Conservation (phyloP, 257 asterid species). For the Solanum megistacrolobum region DNA sequence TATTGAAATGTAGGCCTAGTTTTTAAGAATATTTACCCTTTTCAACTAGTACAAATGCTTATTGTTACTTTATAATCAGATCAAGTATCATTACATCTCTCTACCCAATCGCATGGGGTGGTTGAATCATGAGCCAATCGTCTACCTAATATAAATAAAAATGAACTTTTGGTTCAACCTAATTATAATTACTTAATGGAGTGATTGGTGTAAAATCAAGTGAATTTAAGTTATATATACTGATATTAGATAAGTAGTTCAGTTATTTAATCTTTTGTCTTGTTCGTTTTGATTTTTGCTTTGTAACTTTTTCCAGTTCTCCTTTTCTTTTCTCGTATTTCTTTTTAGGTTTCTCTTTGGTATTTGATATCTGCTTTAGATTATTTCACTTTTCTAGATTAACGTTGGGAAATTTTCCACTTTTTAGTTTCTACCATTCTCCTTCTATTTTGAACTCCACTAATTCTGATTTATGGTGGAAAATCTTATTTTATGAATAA, state of each 20-base stretch:
- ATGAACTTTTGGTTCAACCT: neutral
- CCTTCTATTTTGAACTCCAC: neutral
- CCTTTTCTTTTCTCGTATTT: too few species aligned
- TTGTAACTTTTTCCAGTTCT: too few species aligned
- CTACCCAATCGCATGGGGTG: neutral
- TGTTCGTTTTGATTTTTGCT: too few species aligned
- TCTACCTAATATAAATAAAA: too few species aligned
- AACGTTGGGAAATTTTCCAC: accelerated
- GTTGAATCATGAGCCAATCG: neutral
- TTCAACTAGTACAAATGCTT: neutral
- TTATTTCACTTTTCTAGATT: too few species aligned
- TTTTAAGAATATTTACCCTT: neutral
- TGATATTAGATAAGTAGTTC: neutral
- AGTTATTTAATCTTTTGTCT: too few species aligned
- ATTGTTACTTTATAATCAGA: neutral
- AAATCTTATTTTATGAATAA: too few species aligned
- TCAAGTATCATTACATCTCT: neutral
- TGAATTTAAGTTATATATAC: neutral
- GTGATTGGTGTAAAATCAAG: neutral
- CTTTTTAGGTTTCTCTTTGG: too few species aligned
- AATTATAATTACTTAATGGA: neutral
- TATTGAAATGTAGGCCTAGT: neutral
- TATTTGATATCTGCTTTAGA: too few species aligned
- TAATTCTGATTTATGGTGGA: accelerated
- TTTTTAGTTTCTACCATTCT: too few species aligned